Evolutionary conservation across 495 filamentous ascomycete genomes (phyloP), one percentile per base, ranked within the genome.

Genomic region (Talaromyces borbonicus): DNA sequence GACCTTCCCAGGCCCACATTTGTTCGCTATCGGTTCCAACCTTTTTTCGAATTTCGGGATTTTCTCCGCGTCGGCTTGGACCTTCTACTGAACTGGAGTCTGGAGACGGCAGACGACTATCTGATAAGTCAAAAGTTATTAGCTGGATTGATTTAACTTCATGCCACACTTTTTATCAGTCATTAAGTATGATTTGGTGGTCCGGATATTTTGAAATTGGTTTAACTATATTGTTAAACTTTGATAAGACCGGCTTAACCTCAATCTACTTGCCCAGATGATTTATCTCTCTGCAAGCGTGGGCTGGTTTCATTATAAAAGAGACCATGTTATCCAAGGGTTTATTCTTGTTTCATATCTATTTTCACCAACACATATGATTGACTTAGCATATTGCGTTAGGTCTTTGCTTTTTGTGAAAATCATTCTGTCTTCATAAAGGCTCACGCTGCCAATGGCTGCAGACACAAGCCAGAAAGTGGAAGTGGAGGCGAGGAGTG

Each of bases 1-100:
- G 40, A 43, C 40, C 40, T 43, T 43, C 40, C 14, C 24, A 24
- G 40, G n/a, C 23, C 24, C 40, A 43, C 23, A 19, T 15, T 43
- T 29, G 9, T 6, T 14, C 7, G 4, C 15, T 3, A 11, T 23
- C 23, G 6, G 1, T 4, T 7, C 6, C 8, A 43, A 18, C 8
- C 12, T 30, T 43, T 26, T 18, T 4, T 12, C n/a, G n/a, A n/a
- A n/a, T 30, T 16, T 20, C 3, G 23, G 7, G n/a, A n/a, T n/a
- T 19, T 43, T 8, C 8, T 30, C n/a, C 26, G 8, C 22, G 16
- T 42, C 22, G 39, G 39, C 40, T 43, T 16, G 40, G 40, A 31
- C 40, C 24, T 43, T 43, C 40, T 24, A 42, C 18, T 19, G 11
- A 12, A n/a, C n/a, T n/a, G n/a, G n/a, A n/a, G n/a, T n/a, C n/a